Conservation (phyloP, 2,329 filamentous ascomycete species). For the Beauveria medogensis region DNA sequence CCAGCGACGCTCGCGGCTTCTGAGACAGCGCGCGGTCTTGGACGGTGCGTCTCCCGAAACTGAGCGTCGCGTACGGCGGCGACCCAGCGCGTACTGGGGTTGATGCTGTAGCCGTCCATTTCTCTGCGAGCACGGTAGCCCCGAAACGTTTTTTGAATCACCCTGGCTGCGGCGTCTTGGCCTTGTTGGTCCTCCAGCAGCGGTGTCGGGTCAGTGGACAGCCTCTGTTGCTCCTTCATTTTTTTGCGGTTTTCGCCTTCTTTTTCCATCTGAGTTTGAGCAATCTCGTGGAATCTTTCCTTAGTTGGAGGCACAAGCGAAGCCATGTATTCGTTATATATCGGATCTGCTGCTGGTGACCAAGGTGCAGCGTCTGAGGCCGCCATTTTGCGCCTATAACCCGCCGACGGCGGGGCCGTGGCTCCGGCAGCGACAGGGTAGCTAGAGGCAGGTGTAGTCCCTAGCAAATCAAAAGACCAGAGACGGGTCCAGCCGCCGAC, state of each 20-base stretch:
- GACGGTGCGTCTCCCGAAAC: constrained; percentile 43
- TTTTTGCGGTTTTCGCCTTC: constrained; percentile 37
- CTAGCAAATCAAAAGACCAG: neutral
- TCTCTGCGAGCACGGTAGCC: constrained; percentile 68
- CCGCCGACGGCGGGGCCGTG: constrained; percentile 1
- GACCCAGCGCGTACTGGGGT: constrained; percentile 63
- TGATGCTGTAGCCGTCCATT: constrained; percentile 58
- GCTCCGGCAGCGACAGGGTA: neutral
- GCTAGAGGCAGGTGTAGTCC: neutral
- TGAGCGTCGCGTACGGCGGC: constrained; percentile 54
- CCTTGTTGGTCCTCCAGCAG: constrained; percentile 14
- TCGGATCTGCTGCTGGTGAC: neutral
- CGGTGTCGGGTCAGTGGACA: constrained; percentile 21
- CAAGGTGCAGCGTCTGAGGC: constrained; percentile 14
- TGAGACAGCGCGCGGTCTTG: constrained; percentile 25
- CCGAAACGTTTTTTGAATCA: constrained; percentile 66
- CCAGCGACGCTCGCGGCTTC: constrained; percentile 5
- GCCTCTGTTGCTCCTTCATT: constrained; percentile 28
- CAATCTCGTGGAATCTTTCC: constrained; percentile 40
- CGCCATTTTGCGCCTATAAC: constrained; percentile 6
- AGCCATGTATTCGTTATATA: constrained; percentile 38
- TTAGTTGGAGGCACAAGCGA: constrained; percentile 39
- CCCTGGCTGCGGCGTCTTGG: constrained; percentile 39
- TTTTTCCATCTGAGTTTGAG: constrained; percentile 38
- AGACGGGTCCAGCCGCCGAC: neutral